Evolutionary conservation across 2,329 filamentous ascomycete species (phyloP), one percentile per base, ranked within the genome.

Genomic region (Clarireedia hainanense): DNA sequence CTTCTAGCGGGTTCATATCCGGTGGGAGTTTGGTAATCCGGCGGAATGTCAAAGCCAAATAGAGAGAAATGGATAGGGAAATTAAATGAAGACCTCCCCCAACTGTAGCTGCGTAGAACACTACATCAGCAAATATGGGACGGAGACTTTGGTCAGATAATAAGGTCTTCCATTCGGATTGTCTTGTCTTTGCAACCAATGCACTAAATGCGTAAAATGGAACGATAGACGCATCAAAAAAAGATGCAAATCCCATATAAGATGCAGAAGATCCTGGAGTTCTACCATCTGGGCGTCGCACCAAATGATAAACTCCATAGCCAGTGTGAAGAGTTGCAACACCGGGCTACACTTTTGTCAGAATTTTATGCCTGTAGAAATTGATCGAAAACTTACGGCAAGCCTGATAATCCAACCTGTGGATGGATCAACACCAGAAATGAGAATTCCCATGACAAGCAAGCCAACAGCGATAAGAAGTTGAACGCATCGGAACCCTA

Each of bases 1-100:
- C 83, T 69, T 96, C 91, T 14, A 97, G 77, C 1, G 92, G 92
- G 69, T 97, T 97, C 88, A 96, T 90, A 67, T 97, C 92, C 0
- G 92, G 91, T 5, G 92, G 92, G 69, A 96, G 79, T 20, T 79
- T 76, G 5, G 84, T 78, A 65, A 97, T 96, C 67, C 88, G 86
- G 42, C 85, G 82, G 80, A 96, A 97, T 63, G 87, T 81, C 52
- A 88, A 69, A 15, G 84, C 83, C 26, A 97, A 76, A 73, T 87
- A 96, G 34, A 89, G 68, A 5, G 89, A 89, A 37, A 95, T 74
- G 17, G 76, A 71, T 1, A 94, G 71, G 1, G 89, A 89, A 9
- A 89, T 60, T 0, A 88, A 65, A 68, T 96, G 91, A 20, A 95
- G 68, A 1, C 79, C 82, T 12, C 79, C 85, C 7, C 83, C 78